Base-by-base conservation (phyloP, 2,329 filamentous ascomycete species). In the Penicillium sp. region DNA sequence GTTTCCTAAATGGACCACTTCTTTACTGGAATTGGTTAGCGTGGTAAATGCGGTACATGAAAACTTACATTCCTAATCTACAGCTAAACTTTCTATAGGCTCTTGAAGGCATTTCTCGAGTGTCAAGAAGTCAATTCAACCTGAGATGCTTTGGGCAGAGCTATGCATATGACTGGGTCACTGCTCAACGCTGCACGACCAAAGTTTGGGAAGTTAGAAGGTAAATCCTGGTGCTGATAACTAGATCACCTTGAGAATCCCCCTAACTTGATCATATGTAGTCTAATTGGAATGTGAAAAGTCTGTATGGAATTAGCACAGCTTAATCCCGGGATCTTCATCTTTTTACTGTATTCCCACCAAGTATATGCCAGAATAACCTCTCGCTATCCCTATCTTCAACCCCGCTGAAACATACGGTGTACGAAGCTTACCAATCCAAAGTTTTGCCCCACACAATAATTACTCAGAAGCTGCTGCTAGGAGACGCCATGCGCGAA, bases 401-500 rank as follows among this genome's bases (percentile, higher is more conserved):
- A 42, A 6, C n/a, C 26, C 33, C 48, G 48, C 33, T 50, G 22
- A 35, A 27, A 50, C 37, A 50, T 50, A 24, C 48, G 33, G 48
- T 50, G 48, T 50, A 50, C 29, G 8, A 29, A 50, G 48, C 48
- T 50, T 50, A 50, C 48, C 48, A 50, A 50, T 50, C 48, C 22
- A 27, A 50, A 50, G 22, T 26, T 11, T 49, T 50, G 33, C 48
- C 48, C 48, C 48, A 42, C 48, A 22, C 13, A 49, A 35, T 49
- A 49, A 49, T 49, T 50, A 50, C 33, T 50, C 33, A 50, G 48
- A 50, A 53, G 50, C 50, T 53, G 50, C 50, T 37, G 50, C 42
- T 45, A 53, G 39, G 50, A 53, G 29, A 44, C 45, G 43, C 46
- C 45, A n/a, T 29, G 68, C 69, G 68, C 70, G 70, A 69, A 60